Conservation (phyloP, 768 basidiomycete genomes). For the Strobilomyces dryophilus region DNA sequence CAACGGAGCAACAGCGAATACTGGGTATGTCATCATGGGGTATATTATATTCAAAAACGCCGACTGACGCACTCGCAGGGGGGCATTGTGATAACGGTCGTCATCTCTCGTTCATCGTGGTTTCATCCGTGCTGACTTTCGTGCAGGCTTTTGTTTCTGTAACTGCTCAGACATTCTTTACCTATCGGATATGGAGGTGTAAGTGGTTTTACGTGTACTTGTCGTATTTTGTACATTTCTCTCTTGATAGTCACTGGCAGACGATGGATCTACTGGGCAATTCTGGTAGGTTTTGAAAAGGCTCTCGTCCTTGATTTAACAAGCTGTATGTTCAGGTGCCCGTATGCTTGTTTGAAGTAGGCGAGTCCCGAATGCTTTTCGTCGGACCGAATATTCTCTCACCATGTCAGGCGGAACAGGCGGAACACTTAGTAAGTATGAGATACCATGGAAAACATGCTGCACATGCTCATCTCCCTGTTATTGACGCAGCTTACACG, state of each 20-base stretch:
- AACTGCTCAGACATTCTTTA: constrained; percentile 5
- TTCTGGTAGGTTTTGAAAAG: not conserved
- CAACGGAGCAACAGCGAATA: not conserved
- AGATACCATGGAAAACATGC: not conserved
- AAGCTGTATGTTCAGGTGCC: not conserved
- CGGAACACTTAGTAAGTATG: constrained; percentile 5
- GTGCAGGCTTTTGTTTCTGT: not conserved
- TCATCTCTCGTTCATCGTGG: not conserved
- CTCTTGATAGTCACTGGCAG: not conserved
- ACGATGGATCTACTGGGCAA: not conserved
- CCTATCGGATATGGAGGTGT: constrained; percentile 11
- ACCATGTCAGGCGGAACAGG: not conserved
- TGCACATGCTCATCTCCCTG: not conserved
- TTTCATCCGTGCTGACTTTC: not conserved
- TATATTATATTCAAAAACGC: not conserved
- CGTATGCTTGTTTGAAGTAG: constrained; percentile 3
- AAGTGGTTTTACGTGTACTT: not conserved
- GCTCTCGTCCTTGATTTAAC: not conserved
- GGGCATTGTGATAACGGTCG: constrained; percentile 3
- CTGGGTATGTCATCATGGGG: not conserved
- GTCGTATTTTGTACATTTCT: not conserved
- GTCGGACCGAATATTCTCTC: not conserved
- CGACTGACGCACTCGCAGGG: not conserved
- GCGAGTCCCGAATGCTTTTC: not conserved
- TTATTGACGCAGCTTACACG: not conserved